phyloP scores from a whole-genome alignment of 768 basidiomycete genomes.

The Cystobasidium tubakii region DNA sequence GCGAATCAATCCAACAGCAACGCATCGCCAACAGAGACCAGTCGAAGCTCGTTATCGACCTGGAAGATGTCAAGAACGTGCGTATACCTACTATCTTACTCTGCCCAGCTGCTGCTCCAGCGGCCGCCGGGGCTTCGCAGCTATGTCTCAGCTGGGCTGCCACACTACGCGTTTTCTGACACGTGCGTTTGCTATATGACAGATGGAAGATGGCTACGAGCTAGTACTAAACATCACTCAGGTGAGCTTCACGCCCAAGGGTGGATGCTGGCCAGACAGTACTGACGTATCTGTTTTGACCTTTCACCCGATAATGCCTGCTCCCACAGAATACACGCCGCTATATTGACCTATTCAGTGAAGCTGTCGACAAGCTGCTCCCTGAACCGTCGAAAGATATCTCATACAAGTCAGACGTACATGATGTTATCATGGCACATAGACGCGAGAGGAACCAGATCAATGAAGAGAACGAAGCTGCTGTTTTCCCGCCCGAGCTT shows the following conservation, averaged over 20 bases:
- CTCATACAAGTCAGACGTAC: constrained; percentile 83
- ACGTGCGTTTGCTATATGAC: not conserved
- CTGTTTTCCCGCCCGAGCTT: constrained; percentile 81
- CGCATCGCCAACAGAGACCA: constrained; percentile 86
- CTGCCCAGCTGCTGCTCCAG: too few species aligned
- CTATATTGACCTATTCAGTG: constrained; percentile 80
- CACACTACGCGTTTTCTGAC: constrained; percentile 1
- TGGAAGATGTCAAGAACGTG: constrained; percentile 78
- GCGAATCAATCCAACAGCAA: constrained; percentile 59
- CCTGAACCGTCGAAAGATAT: constrained; percentile 84
- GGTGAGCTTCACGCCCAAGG: too few species aligned
- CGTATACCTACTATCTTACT: constrained; percentile 41
- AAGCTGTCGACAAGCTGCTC: constrained; percentile 83
- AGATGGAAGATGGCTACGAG: constrained; percentile 30
- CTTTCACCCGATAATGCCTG: too few species aligned
- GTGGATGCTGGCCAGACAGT: not conserved
- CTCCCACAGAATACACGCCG: constrained; percentile 51
- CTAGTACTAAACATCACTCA: constrained; percentile 36
- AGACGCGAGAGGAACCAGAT: constrained; percentile 80
- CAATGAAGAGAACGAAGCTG: constrained; percentile 62
- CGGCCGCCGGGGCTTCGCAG: not conserved
- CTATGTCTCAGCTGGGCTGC: not conserved
- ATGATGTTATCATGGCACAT: constrained; percentile 93
- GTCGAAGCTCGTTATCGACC: constrained; percentile 76
- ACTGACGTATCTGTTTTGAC: not conserved